Percentiles rank a stretch among this genome's conserved stretches.
Evolutionary conservation across 2,329 filamentous ascomycete species (phyloP).

Genomic region (Apiospora saccharicola): DNA sequence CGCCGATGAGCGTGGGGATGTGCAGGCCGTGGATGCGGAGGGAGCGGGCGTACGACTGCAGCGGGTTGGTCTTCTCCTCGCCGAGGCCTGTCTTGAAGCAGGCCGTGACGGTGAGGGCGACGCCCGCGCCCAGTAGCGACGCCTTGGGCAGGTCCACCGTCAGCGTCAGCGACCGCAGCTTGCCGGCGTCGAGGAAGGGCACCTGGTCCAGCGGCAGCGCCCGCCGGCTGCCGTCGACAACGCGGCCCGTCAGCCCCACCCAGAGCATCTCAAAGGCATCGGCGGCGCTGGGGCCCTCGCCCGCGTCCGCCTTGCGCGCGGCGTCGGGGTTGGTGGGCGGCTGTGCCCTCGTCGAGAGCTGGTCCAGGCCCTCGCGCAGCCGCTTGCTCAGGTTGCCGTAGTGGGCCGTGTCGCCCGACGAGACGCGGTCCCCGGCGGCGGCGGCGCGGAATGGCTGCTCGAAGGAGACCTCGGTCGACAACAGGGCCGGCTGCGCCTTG

Average conservation of each 20-base stretch:
- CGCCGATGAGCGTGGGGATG: conserved; percentile 73
- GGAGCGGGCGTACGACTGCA: conserved; percentile 41
- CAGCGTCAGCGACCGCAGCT: conserved; percentile 57
- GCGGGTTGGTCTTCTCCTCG: conserved; percentile 38
- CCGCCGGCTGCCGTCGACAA: conserved; percentile 42
- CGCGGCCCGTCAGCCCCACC: conserved; percentile 46
- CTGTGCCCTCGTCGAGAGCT: conserved; percentile 30
- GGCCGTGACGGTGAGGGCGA: conserved; percentile 58
- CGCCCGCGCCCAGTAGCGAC: conserved; percentile 68
- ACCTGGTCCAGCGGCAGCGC: conserved; percentile 40
- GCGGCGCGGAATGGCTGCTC: conserved; percentile 63
- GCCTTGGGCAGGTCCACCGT: conserved; percentile 71
- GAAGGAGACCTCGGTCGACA: conserved; percentile 68
- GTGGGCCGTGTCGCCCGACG: conserved; percentile 72
- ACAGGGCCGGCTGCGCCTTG: conserved; percentile 66
- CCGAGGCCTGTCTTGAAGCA: conserved; percentile 44
- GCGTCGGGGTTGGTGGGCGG: conserved; percentile 22
- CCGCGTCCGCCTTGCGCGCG: conserved; percentile 29
- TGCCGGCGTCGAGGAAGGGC: conserved; percentile 45
- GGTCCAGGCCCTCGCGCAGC: conserved; percentile 57
- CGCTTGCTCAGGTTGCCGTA: conserved; percentile 76
- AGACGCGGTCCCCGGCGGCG: conserved; percentile 65
- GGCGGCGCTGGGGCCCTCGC: conserved; percentile 31
- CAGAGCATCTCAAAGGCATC: conserved; percentile 48
- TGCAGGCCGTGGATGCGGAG: conserved; percentile 64